Conservation (phyloP, 2,329 filamentous ascomycete genomes). For the Aspergillus novofumigatus region DNA sequence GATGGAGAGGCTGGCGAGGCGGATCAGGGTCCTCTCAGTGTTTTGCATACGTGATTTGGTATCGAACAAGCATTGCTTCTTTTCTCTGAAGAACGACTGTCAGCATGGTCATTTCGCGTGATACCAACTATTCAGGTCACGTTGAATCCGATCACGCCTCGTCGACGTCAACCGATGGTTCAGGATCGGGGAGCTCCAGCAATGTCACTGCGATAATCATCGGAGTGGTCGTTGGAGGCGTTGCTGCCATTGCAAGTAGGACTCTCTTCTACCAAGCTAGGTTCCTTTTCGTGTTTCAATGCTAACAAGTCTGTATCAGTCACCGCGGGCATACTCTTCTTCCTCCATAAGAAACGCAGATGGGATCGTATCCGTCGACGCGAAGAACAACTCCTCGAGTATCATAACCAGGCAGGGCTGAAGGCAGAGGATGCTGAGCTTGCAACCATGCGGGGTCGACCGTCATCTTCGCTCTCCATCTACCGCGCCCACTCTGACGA, state of each 20-base stretch:
- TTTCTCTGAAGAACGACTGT: neutral
- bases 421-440: slow-evolving; percentile 3
- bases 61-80: neutral
- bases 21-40: neutral
- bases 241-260: slow-evolving; percentile 24
- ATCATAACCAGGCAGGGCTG: slow-evolving; percentile 3
- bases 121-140: neutral
- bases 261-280: neutral
- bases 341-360: slow-evolving; percentile 22
- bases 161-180: neutral
- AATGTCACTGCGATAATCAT: slow-evolving; percentile 20
- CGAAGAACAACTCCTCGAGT: slow-evolving; percentile 15
- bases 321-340: slow-evolving; percentile 20
- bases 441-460: slow-evolving; percentile 5
- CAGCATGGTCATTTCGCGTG: neutral
- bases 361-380: slow-evolving; percentile 17
- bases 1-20: neutral
- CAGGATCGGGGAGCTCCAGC: neutral
- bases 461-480: slow-evolving; percentile 3
- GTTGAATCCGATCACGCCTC: neutral
- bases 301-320: slow-evolving; percentile 14
- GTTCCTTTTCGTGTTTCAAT: neutral
- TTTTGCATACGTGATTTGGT: neutral
- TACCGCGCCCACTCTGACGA: slow-evolving; percentile 1
- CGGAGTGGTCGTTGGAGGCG: slow-evolving; percentile 26